Percentiles rank a stretch among this genome's conserved stretches.
phyloP scores from a whole-genome alignment of 1,139 yeast species.

The Blastobotrys serpentis region DNA sequence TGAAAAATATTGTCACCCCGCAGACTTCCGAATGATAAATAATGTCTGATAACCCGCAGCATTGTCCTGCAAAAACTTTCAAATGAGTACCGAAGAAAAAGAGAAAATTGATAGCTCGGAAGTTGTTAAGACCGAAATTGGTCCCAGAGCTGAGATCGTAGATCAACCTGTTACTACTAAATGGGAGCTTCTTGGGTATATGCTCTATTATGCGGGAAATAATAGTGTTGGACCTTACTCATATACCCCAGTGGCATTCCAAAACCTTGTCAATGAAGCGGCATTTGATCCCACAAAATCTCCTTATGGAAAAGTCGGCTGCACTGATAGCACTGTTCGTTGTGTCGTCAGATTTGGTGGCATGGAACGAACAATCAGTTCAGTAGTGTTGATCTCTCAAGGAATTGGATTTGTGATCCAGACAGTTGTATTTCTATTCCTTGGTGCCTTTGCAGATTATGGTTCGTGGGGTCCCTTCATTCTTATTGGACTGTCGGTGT shows the following conservation, averaged over 20 bases:
- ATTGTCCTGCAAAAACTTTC: too few species aligned
- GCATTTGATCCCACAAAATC: constrained; percentile 15
- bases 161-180: constrained; percentile 20
- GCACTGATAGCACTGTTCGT: constrained; percentile 6
- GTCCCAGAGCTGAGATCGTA: constrained; percentile 7
- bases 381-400: constrained; percentile 18
- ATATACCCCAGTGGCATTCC: constrained; percentile 21
- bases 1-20: too few species aligned
- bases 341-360: constrained; percentile 16
- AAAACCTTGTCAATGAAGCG: constrained; percentile 16
- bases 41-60: background rate
- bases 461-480: constrained; percentile 21
- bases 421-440: constrained; percentile 22
- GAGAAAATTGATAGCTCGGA: background rate
- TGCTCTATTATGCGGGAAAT: constrained; percentile 24
- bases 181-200: constrained; percentile 22
- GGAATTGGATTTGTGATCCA: constrained; percentile 22
- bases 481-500: constrained; percentile 19
- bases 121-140: constrained; percentile 3
- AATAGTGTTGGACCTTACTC: constrained; percentile 23
- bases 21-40: background rate
- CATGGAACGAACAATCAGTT: constrained; percentile 10
- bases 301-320: constrained; percentile 10
- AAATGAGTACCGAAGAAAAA: background rate
- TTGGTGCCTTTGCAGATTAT: constrained; percentile 25